These are phyloP conservation scores for Aspergillus sp. DNA, from an alignment of 2,329 filamentous ascomycete genomes.

Conservation along the genomic window DNA sequence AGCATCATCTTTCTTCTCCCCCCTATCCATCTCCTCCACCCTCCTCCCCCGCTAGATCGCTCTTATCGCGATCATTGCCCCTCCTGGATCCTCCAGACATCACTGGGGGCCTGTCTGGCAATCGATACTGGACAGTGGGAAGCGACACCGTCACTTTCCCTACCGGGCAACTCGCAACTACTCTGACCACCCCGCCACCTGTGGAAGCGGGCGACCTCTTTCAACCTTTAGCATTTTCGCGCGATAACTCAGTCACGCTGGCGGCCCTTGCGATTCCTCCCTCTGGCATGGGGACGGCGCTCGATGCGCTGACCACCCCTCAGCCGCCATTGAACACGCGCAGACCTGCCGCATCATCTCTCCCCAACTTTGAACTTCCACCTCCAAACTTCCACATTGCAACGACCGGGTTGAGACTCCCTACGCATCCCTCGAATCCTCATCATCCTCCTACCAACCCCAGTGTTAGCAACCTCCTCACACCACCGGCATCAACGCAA, in stretches of 20 bases:
- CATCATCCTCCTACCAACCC: conserved; percentile 48
- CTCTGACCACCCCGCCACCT: conserved; percentile 41
- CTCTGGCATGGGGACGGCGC: conserved; percentile 61
- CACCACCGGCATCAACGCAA: conserved; percentile 59
- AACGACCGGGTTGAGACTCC: conserved; percentile 52
- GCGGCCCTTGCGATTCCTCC: conserved; percentile 61
- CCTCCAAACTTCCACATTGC: conserved; percentile 53
- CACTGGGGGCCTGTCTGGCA: conserved; percentile 48
- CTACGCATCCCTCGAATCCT: conserved; percentile 37
- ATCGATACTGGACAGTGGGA: conserved; percentile 48
- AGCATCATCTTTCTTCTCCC: neutral
- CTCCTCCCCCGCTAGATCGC: conserved; percentile 23
- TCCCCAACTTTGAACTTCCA: conserved; percentile 69
- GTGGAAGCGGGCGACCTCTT: conserved; percentile 37
- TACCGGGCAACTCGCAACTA: conserved; percentile 36
- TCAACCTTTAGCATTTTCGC: conserved; percentile 41
- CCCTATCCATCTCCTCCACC: neutral
- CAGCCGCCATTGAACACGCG: conserved; percentile 66
- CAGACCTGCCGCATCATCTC: conserved; percentile 66
- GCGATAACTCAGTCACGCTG: conserved; percentile 56
- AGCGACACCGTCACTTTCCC: conserved; percentile 32
- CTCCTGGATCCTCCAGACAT: conserved; percentile 51
- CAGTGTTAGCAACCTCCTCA: conserved; percentile 62
- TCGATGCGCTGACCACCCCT: conserved; percentile 60
- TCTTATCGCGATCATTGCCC: conserved; percentile 41